phyloP scores from a whole-genome alignment of 2,329 filamentous ascomycete genomes.

The Thielaviopsis populi region DNA sequence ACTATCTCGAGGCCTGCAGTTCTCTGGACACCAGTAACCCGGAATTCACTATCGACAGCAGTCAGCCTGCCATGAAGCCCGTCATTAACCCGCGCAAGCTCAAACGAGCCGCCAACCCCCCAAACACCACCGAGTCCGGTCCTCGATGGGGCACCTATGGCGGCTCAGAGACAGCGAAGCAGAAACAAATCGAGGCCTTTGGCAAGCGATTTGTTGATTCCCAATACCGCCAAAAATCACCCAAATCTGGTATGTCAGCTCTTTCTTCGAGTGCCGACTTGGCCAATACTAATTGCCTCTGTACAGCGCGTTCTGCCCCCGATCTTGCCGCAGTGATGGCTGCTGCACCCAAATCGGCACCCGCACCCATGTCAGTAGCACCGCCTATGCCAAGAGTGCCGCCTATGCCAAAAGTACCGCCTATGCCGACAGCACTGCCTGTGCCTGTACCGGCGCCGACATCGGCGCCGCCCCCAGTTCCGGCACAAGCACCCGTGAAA shows the following conservation, averaged over 20 bases:
- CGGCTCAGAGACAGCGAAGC: constrained; percentile 10
- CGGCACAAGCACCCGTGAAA: neutral
- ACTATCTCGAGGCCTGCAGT: constrained; percentile 44
- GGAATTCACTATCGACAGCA: constrained; percentile 32
- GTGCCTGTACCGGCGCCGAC: neutral
- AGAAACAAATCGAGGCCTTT: constrained; percentile 16
- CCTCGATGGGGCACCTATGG: constrained; percentile 4
- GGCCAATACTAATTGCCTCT: neutral
- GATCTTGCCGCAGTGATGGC: neutral
- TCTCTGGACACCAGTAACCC: constrained; percentile 17
- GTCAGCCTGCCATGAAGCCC: neutral
- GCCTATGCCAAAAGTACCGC: neutral
- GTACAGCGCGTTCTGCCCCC: constrained; percentile 6
- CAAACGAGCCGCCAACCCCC: constrained; percentile 1
- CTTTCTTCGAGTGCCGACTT: neutral
- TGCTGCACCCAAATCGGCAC: neutral
- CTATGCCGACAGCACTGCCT: neutral
- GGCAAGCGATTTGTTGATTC: neutral
- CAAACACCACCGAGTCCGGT: neutral
- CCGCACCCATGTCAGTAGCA: neutral
- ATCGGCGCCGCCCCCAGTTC: neutral
- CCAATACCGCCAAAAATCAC: neutral
- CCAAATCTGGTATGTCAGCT: constrained; percentile 5
- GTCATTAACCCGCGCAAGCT: neutral
- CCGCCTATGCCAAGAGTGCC: neutral